Evolutionary conservation across 2,329 filamentous ascomycete genomes (phyloP).

Genomic region (Tolypocladium sp.): DNA sequence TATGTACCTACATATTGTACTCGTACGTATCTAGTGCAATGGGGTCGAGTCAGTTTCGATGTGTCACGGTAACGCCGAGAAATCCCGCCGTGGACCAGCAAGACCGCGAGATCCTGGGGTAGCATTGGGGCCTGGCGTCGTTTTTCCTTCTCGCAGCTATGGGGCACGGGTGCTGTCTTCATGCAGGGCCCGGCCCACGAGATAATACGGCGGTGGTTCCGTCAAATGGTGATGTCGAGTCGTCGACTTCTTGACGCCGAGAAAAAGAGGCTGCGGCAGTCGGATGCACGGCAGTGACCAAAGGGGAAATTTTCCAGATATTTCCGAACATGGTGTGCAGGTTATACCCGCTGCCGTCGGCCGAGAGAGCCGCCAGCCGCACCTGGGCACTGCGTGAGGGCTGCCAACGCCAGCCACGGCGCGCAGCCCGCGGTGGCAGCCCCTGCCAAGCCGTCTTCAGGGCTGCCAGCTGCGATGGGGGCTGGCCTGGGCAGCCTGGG

Average conservation of each 20-base stretch:
- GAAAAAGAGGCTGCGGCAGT: background rate
- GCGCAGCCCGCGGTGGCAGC: background rate
- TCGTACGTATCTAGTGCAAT: too few relatives aligned
- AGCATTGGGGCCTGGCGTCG: background rate
- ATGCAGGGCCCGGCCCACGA: too few relatives aligned
- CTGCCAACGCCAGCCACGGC: background rate
- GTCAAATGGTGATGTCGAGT: background rate
- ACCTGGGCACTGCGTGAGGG: background rate
- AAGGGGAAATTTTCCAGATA: background rate
- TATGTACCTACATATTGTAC: too few relatives aligned
- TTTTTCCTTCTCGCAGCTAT: background rate
- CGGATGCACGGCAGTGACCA: background rate
- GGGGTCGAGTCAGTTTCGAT: conserved; percentile 8
- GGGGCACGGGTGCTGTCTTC: background rate
- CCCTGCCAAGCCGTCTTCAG: background rate
- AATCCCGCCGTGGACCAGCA: background rate
- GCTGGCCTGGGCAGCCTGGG: background rate
- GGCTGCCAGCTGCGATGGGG: background rate
- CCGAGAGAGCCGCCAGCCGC: background rate
- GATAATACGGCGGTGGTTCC: too few relatives aligned
- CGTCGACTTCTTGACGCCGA: background rate
- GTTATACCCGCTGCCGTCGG: background rate
- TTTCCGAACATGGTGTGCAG: background rate
- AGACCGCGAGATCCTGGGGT: background rate
- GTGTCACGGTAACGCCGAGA: conserved; percentile 8